Percentiles rank a stretch among this genome's conserved stretches.
These are phyloP conservation scores for Amanita muscaria DNA, from an alignment of 768 basidiomycete species.

Conservation along the genomic window DNA sequence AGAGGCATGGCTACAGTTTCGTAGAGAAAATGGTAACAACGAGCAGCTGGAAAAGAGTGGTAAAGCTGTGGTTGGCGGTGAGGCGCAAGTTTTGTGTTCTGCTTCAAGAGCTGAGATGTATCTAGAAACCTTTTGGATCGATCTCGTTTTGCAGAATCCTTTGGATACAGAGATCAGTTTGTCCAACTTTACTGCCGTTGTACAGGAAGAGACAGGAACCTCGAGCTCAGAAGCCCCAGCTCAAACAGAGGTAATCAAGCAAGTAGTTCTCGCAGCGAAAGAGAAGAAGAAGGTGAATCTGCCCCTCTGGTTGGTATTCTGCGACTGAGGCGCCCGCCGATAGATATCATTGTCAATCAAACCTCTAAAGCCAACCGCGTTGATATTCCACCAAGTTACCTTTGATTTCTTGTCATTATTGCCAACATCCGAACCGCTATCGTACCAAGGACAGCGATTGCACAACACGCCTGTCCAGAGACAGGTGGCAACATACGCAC, in stretches of 20 bases:
- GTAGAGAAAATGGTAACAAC: slow-evolving; percentile 43
- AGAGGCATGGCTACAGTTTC: slow-evolving; percentile 54
- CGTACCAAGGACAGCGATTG: slow-evolving; percentile 64
- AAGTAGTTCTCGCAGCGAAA: slow-evolving; percentile 51
- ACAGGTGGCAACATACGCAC: slow-evolving; percentile 60
- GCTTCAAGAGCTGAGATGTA: neutral
- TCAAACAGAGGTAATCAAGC: slow-evolving; percentile 51
- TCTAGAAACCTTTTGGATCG: slow-evolving; percentile 71
- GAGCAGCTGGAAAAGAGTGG: slow-evolving; percentile 46
- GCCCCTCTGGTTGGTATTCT: neutral
- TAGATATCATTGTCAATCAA: slow-evolving; percentile 61
- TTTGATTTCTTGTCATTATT: slow-evolving; percentile 73
- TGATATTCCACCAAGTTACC: slow-evolving; percentile 48
- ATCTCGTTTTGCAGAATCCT: slow-evolving; percentile 62
- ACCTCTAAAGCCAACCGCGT: slow-evolving; percentile 37
- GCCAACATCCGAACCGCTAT: slow-evolving; percentile 55
- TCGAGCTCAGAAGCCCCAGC: slow-evolving; percentile 31
- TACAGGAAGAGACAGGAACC: slow-evolving; percentile 30
- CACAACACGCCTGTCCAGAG: slow-evolving; percentile 68
- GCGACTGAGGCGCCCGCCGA: neutral
- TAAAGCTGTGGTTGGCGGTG: slow-evolving; percentile 59
- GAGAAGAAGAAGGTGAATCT: slow-evolving; percentile 56
- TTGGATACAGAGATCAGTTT: slow-evolving; percentile 67
- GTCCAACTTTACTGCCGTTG: slow-evolving; percentile 47
- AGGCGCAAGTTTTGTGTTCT: no score